These are phyloP conservation scores for Bacidia gigantensis DNA, from an alignment of 495 filamentous ascomycete genomes.

Conservation along the genomic window DNA sequence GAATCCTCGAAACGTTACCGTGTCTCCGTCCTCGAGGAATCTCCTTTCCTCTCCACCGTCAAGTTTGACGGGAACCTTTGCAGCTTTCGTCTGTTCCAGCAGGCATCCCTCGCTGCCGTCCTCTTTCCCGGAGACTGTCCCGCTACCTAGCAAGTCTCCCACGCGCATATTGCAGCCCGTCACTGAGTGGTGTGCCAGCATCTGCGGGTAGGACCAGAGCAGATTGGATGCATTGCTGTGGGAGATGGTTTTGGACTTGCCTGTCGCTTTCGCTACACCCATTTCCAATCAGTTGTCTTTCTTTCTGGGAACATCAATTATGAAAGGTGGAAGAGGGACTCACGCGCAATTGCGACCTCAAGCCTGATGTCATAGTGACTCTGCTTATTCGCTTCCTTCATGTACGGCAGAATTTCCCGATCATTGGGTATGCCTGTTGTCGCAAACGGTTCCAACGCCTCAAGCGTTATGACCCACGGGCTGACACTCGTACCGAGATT, in stretches of 20 bases:
- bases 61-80: constrained; percentile 52
- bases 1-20: constrained; percentile 53
- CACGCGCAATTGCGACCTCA: constrained; percentile 38
- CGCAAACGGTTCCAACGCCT: constrained; percentile 67
- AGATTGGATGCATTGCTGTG: constrained; percentile 55
- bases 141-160: constrained; percentile 77
- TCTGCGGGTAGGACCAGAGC: constrained; percentile 85
- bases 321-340: constrained; percentile 33
- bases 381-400: constrained; percentile 46
- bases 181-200: constrained; percentile 83
- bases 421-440: constrained; percentile 47
- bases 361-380: constrained; percentile 64
- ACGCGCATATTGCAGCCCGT: constrained; percentile 70
- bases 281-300: background rate
- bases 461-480: constrained; percentile 76
- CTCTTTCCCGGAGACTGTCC: constrained; percentile 72
- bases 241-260: constrained; percentile 50
- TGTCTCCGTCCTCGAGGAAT: constrained; percentile 80
- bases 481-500: constrained; percentile 86
- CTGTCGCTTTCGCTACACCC: constrained; percentile 21
- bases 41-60: constrained; percentile 54
- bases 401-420: constrained; percentile 46
- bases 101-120: constrained; percentile 53
- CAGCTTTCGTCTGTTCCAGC: constrained; percentile 61
- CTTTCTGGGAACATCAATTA: constrained; percentile 31